A percentile compares a stretch with the other conserved stretches of the same genome.
These are phyloP conservation scores for Aspergillus persii DNA, from an alignment of 2,329 filamentous ascomycete genomes.

Conservation along the genomic window DNA sequence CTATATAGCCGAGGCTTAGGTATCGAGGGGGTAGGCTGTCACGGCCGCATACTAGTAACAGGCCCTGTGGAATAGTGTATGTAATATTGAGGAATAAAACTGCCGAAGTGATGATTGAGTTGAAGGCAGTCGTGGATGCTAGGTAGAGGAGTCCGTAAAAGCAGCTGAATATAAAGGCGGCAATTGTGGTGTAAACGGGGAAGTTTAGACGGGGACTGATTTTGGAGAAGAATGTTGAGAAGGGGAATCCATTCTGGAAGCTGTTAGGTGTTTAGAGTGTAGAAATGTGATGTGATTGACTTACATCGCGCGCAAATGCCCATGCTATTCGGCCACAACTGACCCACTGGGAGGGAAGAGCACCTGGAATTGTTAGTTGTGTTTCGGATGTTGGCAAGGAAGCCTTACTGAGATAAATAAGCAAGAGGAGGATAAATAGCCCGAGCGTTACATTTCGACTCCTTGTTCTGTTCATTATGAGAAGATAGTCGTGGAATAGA, in stretches of 20 bases:
- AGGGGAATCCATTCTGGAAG: neutral
- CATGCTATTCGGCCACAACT: neutral
- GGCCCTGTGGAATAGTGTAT: neutral
- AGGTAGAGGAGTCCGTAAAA: neutral
- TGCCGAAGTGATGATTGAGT: neutral
- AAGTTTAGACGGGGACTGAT: neutral
- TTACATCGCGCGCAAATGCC: neutral
- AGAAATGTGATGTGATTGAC: neutral
- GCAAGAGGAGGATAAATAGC: neutral
- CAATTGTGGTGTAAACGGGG: neutral
- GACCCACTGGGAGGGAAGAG: neutral
- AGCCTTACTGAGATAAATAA: neutral
- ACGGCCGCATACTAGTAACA: neutral
- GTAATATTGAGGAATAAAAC: neutral
- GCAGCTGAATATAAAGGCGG: neutral
- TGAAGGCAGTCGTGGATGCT: neutral
- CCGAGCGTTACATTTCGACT: neutral
- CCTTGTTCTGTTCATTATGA: neutral
- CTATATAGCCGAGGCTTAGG: neutral
- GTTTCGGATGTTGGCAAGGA: neutral
- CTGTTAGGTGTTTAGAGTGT: neutral
- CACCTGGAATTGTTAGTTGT: neutral
- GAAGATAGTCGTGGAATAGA: neutral
- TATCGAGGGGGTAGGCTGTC: neutral
- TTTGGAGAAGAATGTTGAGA: neutral